phyloP scores from a whole-genome alignment of 2,329 filamentous ascomycete genomes.

The Diaporthe longicolla region DNA sequence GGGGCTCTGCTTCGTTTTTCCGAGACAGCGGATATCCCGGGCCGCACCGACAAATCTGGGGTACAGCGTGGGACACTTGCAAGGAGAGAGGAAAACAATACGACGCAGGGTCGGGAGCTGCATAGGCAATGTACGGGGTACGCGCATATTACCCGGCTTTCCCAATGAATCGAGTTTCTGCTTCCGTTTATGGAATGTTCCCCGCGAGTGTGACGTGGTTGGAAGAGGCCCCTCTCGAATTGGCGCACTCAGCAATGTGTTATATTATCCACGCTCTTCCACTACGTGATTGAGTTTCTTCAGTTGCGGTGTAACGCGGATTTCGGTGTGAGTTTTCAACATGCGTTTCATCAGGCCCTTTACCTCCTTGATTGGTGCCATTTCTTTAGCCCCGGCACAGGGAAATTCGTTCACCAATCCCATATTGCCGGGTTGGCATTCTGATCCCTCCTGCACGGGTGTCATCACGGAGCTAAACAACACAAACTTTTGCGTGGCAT shows the following conservation, averaged over 20 bases:
- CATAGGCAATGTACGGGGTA: neutral
- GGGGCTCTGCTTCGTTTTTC: too few species aligned
- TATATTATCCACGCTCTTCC: neutral
- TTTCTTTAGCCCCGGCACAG: neutral
- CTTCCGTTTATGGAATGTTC: neutral
- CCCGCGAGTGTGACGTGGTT: slow-evolving; percentile 19
- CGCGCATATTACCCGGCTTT: neutral
- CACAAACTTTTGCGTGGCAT: slow-evolving; percentile 60
- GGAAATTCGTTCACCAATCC: slow-evolving; percentile 52
- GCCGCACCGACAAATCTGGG: neutral
- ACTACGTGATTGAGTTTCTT: neutral
- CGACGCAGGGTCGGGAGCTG: neutral
- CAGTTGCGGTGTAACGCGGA: too few species aligned
- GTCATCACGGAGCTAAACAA: slow-evolving; percentile 53
- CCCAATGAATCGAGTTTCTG: neutral
- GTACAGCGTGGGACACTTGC: neutral
- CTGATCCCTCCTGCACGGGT: slow-evolving; percentile 60
- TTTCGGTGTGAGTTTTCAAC: neutral
- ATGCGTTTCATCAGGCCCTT: neutral
- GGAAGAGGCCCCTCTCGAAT: slow-evolving; percentile 3
- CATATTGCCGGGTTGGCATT: slow-evolving; percentile 61
- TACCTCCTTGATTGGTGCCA: neutral
- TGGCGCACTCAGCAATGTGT: neutral
- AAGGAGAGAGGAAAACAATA: neutral
- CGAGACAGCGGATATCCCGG: slow-evolving; percentile 6